Conservation (phyloP, 1,284 basidiomycete species). For the Heterobasidion occidentale region DNA sequence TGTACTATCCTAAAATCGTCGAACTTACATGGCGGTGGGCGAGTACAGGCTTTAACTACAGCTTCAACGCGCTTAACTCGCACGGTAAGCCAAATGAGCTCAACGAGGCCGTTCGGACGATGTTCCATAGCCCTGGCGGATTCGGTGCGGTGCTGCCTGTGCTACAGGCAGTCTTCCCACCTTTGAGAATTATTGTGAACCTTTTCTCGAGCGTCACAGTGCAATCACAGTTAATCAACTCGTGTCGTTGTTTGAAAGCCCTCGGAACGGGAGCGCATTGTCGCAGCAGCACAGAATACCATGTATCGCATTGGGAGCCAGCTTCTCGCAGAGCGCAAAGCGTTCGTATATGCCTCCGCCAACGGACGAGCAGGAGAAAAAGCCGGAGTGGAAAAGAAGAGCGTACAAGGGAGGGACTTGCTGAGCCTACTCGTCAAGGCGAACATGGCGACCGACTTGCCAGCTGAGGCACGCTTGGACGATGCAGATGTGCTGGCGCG, state of each 20-base stretch:
- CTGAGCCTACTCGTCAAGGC: constrained; percentile 51
- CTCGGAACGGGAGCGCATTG: constrained; percentile 4
- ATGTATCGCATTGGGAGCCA: constrained; percentile 26
- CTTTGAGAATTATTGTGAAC: constrained; percentile 7
- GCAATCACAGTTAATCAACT: no score
- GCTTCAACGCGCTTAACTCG: constrained; percentile 29
- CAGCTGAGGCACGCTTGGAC: constrained; percentile 50
- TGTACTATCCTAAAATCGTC: background rate
- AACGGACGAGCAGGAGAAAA: background rate
- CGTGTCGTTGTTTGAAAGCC: background rate
- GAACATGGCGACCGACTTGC: constrained; percentile 54
- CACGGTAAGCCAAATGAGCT: constrained; percentile 27
- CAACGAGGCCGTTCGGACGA: constrained; percentile 25
- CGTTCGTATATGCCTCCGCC: constrained; percentile 13
- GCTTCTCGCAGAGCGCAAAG: constrained; percentile 37
- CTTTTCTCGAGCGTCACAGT: constrained; percentile 11
- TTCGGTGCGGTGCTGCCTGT: constrained; percentile 2
- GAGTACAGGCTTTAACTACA: constrained; percentile 40
- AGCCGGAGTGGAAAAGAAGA: background rate
- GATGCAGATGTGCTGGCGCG: constrained; percentile 74
- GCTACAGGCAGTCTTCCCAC: constrained; percentile 3
- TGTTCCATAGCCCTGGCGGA: constrained; percentile 9
- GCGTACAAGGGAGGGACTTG: constrained; percentile 30
- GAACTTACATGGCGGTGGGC: background rate
- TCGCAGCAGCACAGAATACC: background rate